Evolutionary conservation across 225 moss, liverwort and hornwort genomes (phyloP), one percentile per base, ranked within the genome.

Genomic region (Asterella californica): DNA sequence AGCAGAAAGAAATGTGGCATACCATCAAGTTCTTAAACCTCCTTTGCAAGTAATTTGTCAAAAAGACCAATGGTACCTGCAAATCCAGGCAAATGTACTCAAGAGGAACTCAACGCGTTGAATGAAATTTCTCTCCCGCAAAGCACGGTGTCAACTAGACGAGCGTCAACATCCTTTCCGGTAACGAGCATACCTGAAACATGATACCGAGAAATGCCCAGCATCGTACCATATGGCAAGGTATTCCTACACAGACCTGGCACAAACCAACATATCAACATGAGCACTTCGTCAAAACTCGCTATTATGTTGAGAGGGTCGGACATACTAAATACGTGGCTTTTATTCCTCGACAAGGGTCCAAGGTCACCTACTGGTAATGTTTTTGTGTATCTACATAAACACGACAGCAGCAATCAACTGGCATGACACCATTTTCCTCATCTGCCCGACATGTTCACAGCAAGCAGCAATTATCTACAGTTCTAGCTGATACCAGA

Each of bases 121-220:
- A 71, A 48, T 71, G n/a, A 15, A 42, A 15, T 32, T 65, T 30
- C 33, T 21, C 19, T 33, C 33, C 33, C 29, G 30, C 33, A 53
- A 47, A 27, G 42, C 19, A 70, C 70, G 30, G 5, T 17, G 5
- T 32, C 34, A 33, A 66, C 33, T 9, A 33, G 33, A 42, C 46
- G 70, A 15, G 19, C 70, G 27, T 17, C 52, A 33, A 27, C 33
- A 32, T 50, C 15, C 21, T 33, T 53, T 27, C 6, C 15, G 46
- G n/a, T 15, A 9, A 38, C 33, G 53, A 15, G 19, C 79, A 59
- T 79, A 97, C 97, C 92, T 99, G 95, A 76, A 93, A 29, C 92
- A 99, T 85, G 64, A 99, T 99, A 70, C 97, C 97, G 24, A 99
- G 92, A 77, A 95, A 99, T 7, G 97, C 97, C 97, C 97, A 99